phyloP scores from a whole-genome alignment of 176 grass and related monocot genomes.

The Elaeis guineensis region DNA sequence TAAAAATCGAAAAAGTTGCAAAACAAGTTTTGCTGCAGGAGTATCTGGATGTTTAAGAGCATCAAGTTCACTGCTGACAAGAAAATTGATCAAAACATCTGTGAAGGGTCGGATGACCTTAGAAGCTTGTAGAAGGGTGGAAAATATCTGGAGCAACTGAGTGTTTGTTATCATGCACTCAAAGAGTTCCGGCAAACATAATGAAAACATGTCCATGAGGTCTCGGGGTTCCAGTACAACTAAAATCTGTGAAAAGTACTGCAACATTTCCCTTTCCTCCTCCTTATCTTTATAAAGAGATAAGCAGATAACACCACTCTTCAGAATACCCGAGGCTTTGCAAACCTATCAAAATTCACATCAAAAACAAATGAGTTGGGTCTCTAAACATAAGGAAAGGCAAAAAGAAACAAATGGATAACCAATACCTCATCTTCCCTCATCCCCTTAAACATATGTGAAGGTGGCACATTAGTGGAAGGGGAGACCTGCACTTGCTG shows the following conservation, averaged over 20 bases:
- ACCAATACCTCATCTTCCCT: constrained; percentile 82
- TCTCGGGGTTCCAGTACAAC: constrained; percentile 96
- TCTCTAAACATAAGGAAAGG: constrained; percentile 2
- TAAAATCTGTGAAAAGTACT: constrained; percentile 86
- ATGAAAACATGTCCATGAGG: constrained; percentile 99
- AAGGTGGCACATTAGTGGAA: constrained; percentile 64
- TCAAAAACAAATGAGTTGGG: constrained; percentile 17
- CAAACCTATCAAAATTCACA: constrained; percentile 57
- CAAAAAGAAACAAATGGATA: constrained; percentile 13
- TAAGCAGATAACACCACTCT: constrained; percentile 89
- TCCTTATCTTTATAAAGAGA: constrained; percentile 94
- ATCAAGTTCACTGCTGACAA: constrained; percentile 91
- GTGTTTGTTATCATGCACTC: constrained; percentile 87
- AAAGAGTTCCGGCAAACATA: constrained; percentile 94
- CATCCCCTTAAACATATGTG: constrained; percentile 70
- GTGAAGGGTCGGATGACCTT: constrained; percentile 89
- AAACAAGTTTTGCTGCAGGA: constrained; percentile 87
- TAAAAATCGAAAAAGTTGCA: constrained; percentile 89
- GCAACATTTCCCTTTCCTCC: constrained; percentile 89
- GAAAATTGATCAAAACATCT: constrained; percentile 95
- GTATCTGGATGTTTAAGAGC: constrained; percentile 90
- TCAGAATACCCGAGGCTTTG: constrained; percentile 87
- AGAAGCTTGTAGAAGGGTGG: constrained; percentile 72
- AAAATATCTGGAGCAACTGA: constrained; percentile 93
- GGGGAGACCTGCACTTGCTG: constrained; percentile 72